Evolutionary conservation across 2,329 filamentous ascomycete genomes (phyloP), one percentile per base, ranked within the genome.

Genomic region (Exophiala calicioides): DNA sequence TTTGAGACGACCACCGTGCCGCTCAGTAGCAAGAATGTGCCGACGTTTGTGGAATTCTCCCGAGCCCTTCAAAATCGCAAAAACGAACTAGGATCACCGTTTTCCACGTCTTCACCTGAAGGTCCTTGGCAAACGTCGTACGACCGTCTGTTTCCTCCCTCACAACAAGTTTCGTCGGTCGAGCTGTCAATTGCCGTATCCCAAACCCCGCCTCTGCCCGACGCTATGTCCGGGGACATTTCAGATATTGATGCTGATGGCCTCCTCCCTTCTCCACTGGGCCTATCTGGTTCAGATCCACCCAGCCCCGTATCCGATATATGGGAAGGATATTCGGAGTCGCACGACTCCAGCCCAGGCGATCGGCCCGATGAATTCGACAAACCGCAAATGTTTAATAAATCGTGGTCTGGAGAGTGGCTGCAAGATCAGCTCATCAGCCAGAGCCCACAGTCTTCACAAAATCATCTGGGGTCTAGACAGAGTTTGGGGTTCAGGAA

Each of bases 41-140:
- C 54, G 7, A 52, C 34, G 13, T 55, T 55, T 26, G 12, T 42
- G 6, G 54, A 58, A 19, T 55, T 58, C 26, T 50, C 52, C n/a
- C 52, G 46, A 26, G 32, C 27, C 23, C 49, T 53, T 27, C 47
- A 44, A 29, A 26, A 53, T 9, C 47, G 41, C 30, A 36, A 40
- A 24, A 41, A 52, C 12, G 45, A 57, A 30, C 36, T 53, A 5
- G 45, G 48, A 5, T 55, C 51, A n/a, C 53, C 53, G 13, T 20
- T 46, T 8, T 54, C 57, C 9, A 36, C 26, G 5, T 45, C 50
- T 3, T 34, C 44, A 5, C 23, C 50, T 10, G 31, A 47, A 13
- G 20, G 47, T 21, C 43, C 55, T 24, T 37, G 50, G 15, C 48
- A 55, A 35, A 32, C 38, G 9, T 48, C 53, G 3, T 49, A 52